Conservation (phyloP, 176 grass and related monocot species). For the Zea mays region DNA sequence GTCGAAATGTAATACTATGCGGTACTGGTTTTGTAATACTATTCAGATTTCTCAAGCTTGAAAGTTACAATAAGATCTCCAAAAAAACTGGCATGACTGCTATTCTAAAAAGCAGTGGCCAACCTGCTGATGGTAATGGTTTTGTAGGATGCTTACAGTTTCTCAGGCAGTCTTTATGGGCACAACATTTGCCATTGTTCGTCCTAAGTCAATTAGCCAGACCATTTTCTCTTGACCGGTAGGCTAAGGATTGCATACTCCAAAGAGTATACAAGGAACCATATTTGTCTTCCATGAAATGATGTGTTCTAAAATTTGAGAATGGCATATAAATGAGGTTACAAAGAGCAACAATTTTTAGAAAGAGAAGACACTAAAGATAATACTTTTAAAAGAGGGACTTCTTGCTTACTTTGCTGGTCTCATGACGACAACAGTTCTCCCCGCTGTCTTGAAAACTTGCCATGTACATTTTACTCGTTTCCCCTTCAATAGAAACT, state of each 20-base stretch:
- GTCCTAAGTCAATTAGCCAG: slow-evolving; percentile 88
- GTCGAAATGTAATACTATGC: too few species aligned
- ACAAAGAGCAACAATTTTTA: not conserved
- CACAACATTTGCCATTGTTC: slow-evolving; percentile 64
- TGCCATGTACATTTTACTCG: slow-evolving; percentile 78
- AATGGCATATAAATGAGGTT: not conserved
- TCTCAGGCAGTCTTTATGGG: slow-evolving; percentile 80
- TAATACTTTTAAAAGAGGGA: not conserved
- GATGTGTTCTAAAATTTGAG: slow-evolving; percentile 67
- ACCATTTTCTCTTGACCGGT: slow-evolving; percentile 80
- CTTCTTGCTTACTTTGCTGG: slow-evolving; percentile 65
- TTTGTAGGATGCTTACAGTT: slow-evolving; percentile 60
- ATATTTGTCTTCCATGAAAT: slow-evolving; percentile 58
- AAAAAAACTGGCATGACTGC: too few species aligned
- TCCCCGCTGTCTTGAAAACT: slow-evolving; percentile 72
- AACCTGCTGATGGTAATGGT: slow-evolving; percentile 90
- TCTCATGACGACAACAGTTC: slow-evolving; percentile 66
- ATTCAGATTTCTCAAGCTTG: too few species aligned
- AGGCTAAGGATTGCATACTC: slow-evolving; percentile 78
- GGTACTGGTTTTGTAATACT: too few species aligned
- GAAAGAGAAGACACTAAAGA: not conserved
- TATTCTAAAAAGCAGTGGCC: slow-evolving; percentile 54
- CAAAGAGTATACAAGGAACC: slow-evolving; percentile 64
- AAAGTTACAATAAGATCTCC: too few species aligned
- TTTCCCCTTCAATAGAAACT: slow-evolving; percentile 73